phyloP scores from a whole-genome alignment of 2,329 filamentous ascomycete species.

The Cladophialophora bantiana region DNA sequence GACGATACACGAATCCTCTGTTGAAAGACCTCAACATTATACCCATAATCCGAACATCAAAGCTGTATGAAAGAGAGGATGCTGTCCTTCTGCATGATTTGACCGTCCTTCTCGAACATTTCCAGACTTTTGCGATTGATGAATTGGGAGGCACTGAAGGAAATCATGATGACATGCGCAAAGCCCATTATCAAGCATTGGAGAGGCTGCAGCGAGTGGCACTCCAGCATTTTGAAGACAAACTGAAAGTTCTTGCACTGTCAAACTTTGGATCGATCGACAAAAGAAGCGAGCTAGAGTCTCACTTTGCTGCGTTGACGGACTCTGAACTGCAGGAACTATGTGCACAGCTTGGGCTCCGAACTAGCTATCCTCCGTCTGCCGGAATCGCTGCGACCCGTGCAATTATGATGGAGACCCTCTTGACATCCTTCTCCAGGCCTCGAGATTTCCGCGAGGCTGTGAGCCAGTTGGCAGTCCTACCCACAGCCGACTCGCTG shows the following conservation, averaged over 20 bases:
- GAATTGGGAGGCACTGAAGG: constrained; percentile 85
- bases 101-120: constrained; percentile 80
- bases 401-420: constrained; percentile 64
- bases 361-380: constrained; percentile 80
- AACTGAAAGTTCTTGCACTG: constrained; percentile 86
- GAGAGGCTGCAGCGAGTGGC: constrained; percentile 80
- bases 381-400: constrained; percentile 69
- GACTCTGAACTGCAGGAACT: constrained; percentile 77
- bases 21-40: constrained; percentile 85
- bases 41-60: constrained; percentile 77
- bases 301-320: constrained; percentile 73
- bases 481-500: constrained; percentile 82
- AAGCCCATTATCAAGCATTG: constrained; percentile 77
- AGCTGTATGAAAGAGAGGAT: constrained; percentile 75
- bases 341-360: constrained; percentile 74
- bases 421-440: constrained; percentile 77
- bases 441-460: constrained; percentile 82
- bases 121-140: constrained; percentile 86
- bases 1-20: constrained; percentile 89
- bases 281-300: constrained; percentile 76
- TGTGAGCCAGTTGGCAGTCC: constrained; percentile 71
- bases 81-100: constrained; percentile 83
- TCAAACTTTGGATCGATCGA: constrained; percentile 92
- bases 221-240: constrained; percentile 84
- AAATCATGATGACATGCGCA: constrained; percentile 74